A percentile compares a stretch with the other conserved stretches of the same genome.
These are phyloP conservation scores for Cyberlindnera veronae DNA, from an alignment of 805 yeast genomes.

Conservation along the genomic window DNA sequence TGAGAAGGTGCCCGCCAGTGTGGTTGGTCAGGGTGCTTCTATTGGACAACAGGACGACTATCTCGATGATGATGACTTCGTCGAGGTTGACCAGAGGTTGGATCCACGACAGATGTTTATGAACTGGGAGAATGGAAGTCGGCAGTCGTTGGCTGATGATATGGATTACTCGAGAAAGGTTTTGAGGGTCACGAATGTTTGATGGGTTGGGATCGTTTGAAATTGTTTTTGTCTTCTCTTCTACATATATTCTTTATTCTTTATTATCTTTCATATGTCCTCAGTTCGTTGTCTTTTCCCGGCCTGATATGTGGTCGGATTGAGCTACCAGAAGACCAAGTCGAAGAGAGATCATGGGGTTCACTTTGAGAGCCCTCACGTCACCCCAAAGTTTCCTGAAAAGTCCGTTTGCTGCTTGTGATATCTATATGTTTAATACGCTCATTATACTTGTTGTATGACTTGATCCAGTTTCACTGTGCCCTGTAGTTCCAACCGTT, in stretches of 20 bases:
- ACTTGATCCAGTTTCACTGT: too few species aligned
- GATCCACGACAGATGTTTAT: conserved; percentile 55
- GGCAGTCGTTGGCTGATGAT: conserved; percentile 49
- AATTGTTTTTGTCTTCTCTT: not conserved
- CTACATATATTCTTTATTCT: not conserved
- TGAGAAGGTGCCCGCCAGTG: conserved; percentile 14
- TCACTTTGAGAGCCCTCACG: too few species aligned
- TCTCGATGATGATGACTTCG: conserved; percentile 22
- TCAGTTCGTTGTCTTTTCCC: too few species aligned
- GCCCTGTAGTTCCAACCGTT: too few species aligned
- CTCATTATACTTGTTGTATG: too few species aligned
- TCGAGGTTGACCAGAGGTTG: conserved; percentile 53
- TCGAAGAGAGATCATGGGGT: too few species aligned
- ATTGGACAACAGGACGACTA: conserved; percentile 6
- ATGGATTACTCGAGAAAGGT: conserved; percentile 56
- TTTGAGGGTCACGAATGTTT: conserved; percentile 48
- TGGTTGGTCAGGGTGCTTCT: not conserved
- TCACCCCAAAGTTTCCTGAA: too few species aligned
- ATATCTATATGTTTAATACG: too few species aligned
- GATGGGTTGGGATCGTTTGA: too few species aligned
- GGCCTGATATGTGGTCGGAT: too few species aligned
- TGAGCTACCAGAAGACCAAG: too few species aligned
- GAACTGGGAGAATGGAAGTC: conserved; percentile 44
- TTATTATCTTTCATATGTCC: not conserved
- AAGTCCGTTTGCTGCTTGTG: too few species aligned